A percentile compares a stretch with the other conserved stretches of the same genome.
These are phyloP conservation scores for Trapa bicornis DNA, from an alignment of 345 rosid genomes.

Conservation along the genomic window DNA sequence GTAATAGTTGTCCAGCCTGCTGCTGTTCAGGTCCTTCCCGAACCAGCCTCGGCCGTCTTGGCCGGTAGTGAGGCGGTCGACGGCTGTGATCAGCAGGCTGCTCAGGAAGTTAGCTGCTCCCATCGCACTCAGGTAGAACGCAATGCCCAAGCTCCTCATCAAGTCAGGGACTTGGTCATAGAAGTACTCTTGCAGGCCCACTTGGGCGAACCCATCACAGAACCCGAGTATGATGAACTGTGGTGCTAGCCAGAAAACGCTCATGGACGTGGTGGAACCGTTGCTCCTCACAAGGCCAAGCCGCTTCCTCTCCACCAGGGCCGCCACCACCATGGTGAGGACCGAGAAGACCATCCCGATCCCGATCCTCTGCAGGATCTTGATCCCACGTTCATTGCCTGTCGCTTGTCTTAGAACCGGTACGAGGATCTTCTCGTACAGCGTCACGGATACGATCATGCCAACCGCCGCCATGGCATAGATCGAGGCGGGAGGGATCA, in stretches of 20 bases:
- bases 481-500: conserved; percentile 50
- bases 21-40: conserved; percentile 67
- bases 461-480: conserved; percentile 39
- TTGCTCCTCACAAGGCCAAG: conserved; percentile 14
- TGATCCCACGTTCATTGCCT: conserved; percentile 63
- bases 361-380: conserved; percentile 81
- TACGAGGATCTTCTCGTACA: conserved; percentile 44
- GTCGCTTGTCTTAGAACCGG: conserved; percentile 34
- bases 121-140: conserved; percentile 68
- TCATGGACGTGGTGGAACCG: conserved; percentile 36
- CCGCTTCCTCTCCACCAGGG: conserved; percentile 61
- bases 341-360: conserved; percentile 72
- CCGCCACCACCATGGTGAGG: conserved; percentile 52
- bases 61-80: conserved; percentile 30
- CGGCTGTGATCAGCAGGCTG: conserved; percentile 49
- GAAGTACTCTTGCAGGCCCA: conserved; percentile 87
- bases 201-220: conserved; percentile 67
- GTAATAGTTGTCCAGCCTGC: conserved; percentile 67
- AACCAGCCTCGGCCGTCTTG: conserved; percentile 49
- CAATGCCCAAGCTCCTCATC: conserved; percentile 91
- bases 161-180: conserved; percentile 94
- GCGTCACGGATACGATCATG: conserved; percentile 39
- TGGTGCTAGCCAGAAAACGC: conserved; percentile 80
- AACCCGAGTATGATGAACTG: conserved; percentile 61
- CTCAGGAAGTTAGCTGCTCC: conserved; percentile 73